These are phyloP conservation scores for Rhynchospora pubera DNA, from an alignment of 176 grass and related monocot species.

Conservation along the genomic window DNA sequence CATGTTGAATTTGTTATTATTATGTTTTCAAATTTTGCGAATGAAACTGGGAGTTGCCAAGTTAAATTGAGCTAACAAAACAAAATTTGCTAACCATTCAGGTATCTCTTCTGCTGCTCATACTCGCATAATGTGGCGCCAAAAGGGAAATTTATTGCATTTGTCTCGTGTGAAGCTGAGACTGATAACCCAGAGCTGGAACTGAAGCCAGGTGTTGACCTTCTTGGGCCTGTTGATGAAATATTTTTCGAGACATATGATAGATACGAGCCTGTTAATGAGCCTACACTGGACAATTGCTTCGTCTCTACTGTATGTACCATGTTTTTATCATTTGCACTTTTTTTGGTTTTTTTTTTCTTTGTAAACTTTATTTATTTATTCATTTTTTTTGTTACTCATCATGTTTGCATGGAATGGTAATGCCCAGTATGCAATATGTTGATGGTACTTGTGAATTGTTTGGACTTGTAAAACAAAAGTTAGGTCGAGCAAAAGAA, in stretches of 20 bases:
- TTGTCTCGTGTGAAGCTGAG: conserved; percentile 90
- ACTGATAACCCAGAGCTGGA: conserved; percentile 57
- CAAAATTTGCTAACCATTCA: conserved; percentile 19
- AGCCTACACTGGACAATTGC: conserved; percentile 64
- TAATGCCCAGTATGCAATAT: background rate
- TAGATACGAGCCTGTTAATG: conserved; percentile 67
- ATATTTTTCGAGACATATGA: conserved; percentile 79
- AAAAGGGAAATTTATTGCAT: conserved; percentile 87
- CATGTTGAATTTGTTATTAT: background rate
- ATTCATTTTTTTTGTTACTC: background rate
- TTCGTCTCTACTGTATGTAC: conserved; percentile 76
- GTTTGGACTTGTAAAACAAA: background rate
- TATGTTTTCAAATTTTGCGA: background rate
- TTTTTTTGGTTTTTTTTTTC: background rate
- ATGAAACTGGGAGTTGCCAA: background rate
- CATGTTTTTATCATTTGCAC: background rate
- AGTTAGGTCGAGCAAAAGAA: background rate
- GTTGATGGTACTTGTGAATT: background rate
- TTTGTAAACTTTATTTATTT: background rate
- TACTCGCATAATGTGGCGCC: conserved; percentile 89
- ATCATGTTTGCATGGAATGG: background rate
- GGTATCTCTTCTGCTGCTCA: conserved; percentile 94
- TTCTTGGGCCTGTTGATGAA: conserved; percentile 73
- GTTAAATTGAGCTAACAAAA: conserved; percentile 3
- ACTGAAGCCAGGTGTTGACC: conserved; percentile 71